These are phyloP conservation scores for Liriodendron chinense DNA, from an alignment of 164 flowering plant genomes.

Conservation along the genomic window DNA sequence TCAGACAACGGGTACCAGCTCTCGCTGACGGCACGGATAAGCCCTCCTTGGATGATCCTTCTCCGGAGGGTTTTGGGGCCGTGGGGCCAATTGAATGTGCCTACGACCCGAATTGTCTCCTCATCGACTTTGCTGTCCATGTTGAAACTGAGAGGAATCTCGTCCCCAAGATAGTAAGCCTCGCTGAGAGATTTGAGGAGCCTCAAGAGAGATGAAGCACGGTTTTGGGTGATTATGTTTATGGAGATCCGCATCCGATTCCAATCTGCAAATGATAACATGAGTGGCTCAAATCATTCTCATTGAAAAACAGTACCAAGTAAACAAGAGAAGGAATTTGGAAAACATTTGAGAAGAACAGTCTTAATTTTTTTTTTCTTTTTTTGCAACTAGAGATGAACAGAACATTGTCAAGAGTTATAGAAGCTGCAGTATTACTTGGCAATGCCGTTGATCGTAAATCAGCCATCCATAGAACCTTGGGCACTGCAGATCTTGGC, in stretches of 20 bases:
- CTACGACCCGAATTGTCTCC: slow-evolving; percentile 57
- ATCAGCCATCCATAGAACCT: slow-evolving; percentile 97
- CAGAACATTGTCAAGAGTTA: background rate
- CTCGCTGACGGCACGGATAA: slow-evolving; percentile 91
- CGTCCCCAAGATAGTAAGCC: slow-evolving; percentile 81
- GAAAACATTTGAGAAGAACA: no score
- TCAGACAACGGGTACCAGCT: slow-evolving; percentile 95
- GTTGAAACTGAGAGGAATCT: slow-evolving; percentile 83
- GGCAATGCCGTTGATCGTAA: slow-evolving; percentile 83
- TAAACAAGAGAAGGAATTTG: no score
- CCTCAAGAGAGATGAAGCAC: slow-evolving; percentile 60
- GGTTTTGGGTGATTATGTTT: slow-evolving; percentile 91
- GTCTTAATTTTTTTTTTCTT: background rate
- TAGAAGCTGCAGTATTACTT: slow-evolving; percentile 47
- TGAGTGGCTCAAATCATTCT: background rate
- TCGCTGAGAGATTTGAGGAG: slow-evolving; percentile 75
- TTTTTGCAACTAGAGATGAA: background rate
- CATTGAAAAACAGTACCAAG: background rate
- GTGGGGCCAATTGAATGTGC: slow-evolving; percentile 82
- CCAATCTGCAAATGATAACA: slow-evolving; percentile 65
- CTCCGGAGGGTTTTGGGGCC: slow-evolving; percentile 79
- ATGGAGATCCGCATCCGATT: slow-evolving; percentile 76
- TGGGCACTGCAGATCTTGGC: slow-evolving; percentile 65
- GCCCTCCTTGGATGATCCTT: slow-evolving; percentile 94
- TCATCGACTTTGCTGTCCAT: slow-evolving; percentile 94